Conservation (phyloP, 1,139 yeast genomes). For the Saccharomyces hybrid region DNA sequence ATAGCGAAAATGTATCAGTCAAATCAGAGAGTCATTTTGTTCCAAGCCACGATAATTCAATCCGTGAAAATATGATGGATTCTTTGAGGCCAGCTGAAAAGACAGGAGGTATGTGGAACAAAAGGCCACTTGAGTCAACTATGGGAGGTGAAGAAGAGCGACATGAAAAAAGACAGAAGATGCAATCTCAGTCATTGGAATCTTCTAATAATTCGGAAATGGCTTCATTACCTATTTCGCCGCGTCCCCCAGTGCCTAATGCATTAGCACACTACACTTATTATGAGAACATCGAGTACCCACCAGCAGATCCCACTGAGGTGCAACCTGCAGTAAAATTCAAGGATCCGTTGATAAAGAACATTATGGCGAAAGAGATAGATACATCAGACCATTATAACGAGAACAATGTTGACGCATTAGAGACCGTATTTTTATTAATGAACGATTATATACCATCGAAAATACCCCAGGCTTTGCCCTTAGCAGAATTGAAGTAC, state of each 20-base stretch:
- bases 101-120: not conserved
- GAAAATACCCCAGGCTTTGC: conserved; percentile 47
- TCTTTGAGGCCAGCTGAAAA: not conserved
- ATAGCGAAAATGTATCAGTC: not conserved
- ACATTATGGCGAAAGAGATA: conserved; percentile 5
- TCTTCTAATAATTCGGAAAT: not conserved
- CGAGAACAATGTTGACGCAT: conserved; percentile 25
- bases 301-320: conserved; percentile 13
- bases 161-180: not conserved
- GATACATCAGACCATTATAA: conserved; percentile 14
- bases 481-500: conserved; percentile 80
- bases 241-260: not conserved
- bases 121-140: not conserved
- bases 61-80: not conserved
- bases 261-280: not conserved
- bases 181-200: not conserved
- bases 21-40: not conserved
- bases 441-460: conserved; percentile 44
- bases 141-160: not conserved
- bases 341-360: conserved; percentile 5
- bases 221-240: not conserved
- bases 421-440: conserved; percentile 37
- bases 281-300: not conserved
- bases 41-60: not conserved
- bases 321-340: conserved; percentile 5